Base-by-base conservation (phyloP, 2,329 filamentous ascomycete species). In the Alternaria incomplexa region DNA sequence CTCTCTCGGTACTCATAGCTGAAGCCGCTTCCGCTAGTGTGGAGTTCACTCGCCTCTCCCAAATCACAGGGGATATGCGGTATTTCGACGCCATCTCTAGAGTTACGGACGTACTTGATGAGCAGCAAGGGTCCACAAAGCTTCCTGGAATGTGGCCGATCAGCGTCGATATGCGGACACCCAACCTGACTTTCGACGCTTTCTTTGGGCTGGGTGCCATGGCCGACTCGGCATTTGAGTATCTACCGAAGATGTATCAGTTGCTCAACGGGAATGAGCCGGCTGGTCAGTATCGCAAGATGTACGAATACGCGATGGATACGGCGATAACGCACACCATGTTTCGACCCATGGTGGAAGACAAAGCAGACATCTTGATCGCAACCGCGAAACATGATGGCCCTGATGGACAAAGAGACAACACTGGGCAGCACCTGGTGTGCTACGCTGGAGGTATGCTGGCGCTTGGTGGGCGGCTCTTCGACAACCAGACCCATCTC, bases 381-480 rank as follows among this genome's bases (percentile, higher is more conserved):
- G 76, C 81, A 12, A 83, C 36, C n/a, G 36, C 36, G 79, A 30
- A 79, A 76, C 25, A 77, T 78, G 0, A 71, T 75, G 1, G 71
- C 74, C 36, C 36, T 48, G 67, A 59, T 58, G 58, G 68, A 25
- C 73, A 68, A 17, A 76, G 82, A 13, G 82, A 86, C 25, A 82
- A 87, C 66, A 17, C 44, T 20, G 84, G 83, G 10, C 83, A 87
- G 56, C 88, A 89, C 74, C 81, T 89, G 13, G 82, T 81, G 17
- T 90, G 88, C 78, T 89, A 87, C 70, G 81, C 84, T 6, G 88
- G 88, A 10, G 88, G 87, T 46, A 89, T 89, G 87, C 84, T 88
- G 62, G 87, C 84, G 1, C 77, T 89, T 2, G 88, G 87, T 22
- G 84, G 86, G 44, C 85, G 84, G 66, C 73, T 89, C 4, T 88